phyloP scores from a whole-genome alignment of 2,329 filamentous ascomycete species.

The Monosporascus sp. region DNA sequence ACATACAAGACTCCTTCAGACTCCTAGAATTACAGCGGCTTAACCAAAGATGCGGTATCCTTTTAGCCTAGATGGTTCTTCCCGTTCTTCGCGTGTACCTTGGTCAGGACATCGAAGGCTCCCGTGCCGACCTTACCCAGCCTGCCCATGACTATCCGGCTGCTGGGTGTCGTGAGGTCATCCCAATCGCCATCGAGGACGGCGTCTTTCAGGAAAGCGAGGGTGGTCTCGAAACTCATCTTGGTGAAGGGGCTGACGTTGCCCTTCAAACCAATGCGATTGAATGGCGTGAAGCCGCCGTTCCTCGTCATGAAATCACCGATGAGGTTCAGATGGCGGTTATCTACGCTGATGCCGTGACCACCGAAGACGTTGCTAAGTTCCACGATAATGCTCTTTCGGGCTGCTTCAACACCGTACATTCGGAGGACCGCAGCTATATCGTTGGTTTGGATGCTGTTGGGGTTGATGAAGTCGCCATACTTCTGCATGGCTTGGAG shows the following conservation, averaged over 20 bases:
- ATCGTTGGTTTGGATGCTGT: constrained; percentile 86
- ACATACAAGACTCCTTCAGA: no score
- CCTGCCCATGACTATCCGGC: constrained; percentile 81
- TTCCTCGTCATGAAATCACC: constrained; percentile 97
- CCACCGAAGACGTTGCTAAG: constrained; percentile 78
- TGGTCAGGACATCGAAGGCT: constrained; percentile 78
- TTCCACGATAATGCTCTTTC: constrained; percentile 80
- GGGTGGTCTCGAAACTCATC: constrained; percentile 98
- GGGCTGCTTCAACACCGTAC: constrained; percentile 92
- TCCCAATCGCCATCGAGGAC: constrained; percentile 88
- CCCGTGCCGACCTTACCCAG: constrained; percentile 83
- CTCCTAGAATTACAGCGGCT: no score
- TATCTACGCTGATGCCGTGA: constrained; percentile 90
- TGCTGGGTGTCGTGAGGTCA: constrained; percentile 77
- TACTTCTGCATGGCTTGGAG: constrained; percentile 86
- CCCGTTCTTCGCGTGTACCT: constrained; percentile 47
- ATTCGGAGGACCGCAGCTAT: constrained; percentile 76
- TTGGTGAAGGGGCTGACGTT: constrained; percentile 92
- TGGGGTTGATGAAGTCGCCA: constrained; percentile 77
- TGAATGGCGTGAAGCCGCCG: constrained; percentile 86
- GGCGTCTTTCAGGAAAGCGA: constrained; percentile 88
- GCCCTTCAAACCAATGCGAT: constrained; percentile 78
- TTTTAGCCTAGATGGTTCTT: constrained; percentile 24
- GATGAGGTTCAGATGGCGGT: constrained; percentile 89
- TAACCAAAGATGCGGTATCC: no score